These are phyloP conservation scores for Lagenidium sp. DNA, from an alignment of 352 stramenopile species.

Conservation along the genomic window DNA sequence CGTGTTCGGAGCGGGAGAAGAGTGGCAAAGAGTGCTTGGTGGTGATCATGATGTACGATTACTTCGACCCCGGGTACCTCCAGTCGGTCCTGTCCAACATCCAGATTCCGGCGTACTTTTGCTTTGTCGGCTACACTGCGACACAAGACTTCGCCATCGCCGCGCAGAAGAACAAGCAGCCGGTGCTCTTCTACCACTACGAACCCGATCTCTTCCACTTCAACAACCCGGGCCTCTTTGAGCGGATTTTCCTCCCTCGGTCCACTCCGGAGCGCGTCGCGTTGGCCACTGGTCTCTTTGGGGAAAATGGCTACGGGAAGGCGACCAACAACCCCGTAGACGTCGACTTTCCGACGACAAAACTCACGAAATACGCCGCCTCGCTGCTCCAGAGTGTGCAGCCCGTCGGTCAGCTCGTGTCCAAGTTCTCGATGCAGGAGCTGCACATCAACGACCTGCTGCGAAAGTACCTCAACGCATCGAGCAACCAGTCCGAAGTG, in stretches of 20 bases:
- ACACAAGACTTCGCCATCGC: constrained; percentile 25
- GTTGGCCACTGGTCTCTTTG: constrained; percentile 22
- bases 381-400: constrained; percentile 3
- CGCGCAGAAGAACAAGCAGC: constrained; percentile 7
- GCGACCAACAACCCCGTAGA: constrained; percentile 31
- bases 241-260: constrained; percentile 33
- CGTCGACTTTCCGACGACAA: constrained; percentile 27
- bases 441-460: constrained; percentile 33
- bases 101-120: constrained; percentile 50
- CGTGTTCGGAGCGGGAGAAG: constrained; percentile 28
- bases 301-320: constrained; percentile 35
- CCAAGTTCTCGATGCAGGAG: constrained; percentile 20
- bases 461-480: constrained; percentile 8
- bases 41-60: constrained; percentile 32
- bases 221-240: constrained; percentile 20
- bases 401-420: not conserved
- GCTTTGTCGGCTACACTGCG: constrained; percentile 36
- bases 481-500: constrained; percentile 3
- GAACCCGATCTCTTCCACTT: constrained; percentile 41
- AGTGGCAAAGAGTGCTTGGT: constrained; percentile 29
- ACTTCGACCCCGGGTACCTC: constrained; percentile 34
- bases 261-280: constrained; percentile 19
- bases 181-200: constrained; percentile 47
- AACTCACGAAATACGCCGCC: constrained; percentile 26
- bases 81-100: constrained; percentile 35